Evolutionary conservation across 768 basidiomycete genomes (phyloP).

Genomic region (Daedaleopsis nitida): DNA sequence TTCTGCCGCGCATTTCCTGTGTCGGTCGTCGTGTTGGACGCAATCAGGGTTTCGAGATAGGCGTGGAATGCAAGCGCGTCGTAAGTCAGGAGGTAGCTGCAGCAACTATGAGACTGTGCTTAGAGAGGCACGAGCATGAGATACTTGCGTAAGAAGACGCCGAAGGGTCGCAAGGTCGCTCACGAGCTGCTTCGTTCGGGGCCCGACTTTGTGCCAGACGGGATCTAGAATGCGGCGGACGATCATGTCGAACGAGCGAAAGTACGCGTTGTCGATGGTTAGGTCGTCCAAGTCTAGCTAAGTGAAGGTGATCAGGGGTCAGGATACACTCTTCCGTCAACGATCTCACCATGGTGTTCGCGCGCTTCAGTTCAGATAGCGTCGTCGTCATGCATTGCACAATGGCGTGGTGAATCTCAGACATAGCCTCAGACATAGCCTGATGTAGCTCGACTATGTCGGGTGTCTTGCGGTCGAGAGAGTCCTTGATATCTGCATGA

Average conservation of each 20-base stretch:
- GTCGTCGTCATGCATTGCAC: constrained; percentile 94
- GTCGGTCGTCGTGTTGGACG: constrained; percentile 52
- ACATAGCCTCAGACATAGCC: constrained; percentile 81
- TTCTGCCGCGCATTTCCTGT: constrained; percentile 62
- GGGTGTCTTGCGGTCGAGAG: constrained; percentile 79
- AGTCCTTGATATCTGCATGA: constrained; percentile 83
- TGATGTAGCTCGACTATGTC: constrained; percentile 94
- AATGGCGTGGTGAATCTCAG: constrained; percentile 89
- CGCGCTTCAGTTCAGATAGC: constrained; percentile 85
- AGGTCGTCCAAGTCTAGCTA: constrained; percentile 95
- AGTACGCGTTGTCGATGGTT: constrained; percentile 91
- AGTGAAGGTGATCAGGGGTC: background rate
- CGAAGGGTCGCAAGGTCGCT: constrained; percentile 84
- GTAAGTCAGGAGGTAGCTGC: constrained; percentile 86
- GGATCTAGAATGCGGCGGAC: constrained; percentile 89
- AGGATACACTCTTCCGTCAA: background rate
- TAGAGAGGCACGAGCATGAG: constrained; percentile 2
- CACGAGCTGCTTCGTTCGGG: constrained; percentile 89
- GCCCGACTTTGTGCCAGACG: constrained; percentile 96
- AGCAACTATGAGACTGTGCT: background rate
- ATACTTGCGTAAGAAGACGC: constrained; percentile 67
- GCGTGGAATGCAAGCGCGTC: constrained; percentile 89
- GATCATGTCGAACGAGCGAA: constrained; percentile 86
- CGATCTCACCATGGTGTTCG: constrained; percentile 63
- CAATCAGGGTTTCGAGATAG: constrained; percentile 86